These are phyloP conservation scores for Aspergillus fischeri DNA, from an alignment of 2,329 filamentous ascomycete genomes.

Conservation along the genomic window DNA sequence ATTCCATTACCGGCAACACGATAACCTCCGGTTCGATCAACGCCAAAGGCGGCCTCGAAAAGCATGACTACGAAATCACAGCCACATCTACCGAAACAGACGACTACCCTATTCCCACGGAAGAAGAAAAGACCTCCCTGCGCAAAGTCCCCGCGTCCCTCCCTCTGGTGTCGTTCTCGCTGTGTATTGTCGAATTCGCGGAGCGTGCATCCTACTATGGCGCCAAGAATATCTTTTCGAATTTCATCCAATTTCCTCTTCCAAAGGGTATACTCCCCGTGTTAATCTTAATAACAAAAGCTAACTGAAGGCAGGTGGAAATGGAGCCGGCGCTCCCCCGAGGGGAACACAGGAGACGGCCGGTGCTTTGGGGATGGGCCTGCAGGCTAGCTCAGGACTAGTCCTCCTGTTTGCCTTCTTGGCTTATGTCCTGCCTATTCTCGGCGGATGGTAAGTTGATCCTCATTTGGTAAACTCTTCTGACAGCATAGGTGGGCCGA, in stretches of 20 bases:
- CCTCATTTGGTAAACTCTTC: neutral
- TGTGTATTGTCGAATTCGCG: slow-evolving; percentile 58
- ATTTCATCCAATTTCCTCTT: slow-evolving; percentile 60
- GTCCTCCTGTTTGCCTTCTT: slow-evolving; percentile 48
- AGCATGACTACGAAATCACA: neutral
- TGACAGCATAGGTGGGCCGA: slow-evolving; percentile 17
- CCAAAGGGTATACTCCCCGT: slow-evolving; percentile 38
- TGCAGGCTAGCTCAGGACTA: slow-evolving; percentile 52
- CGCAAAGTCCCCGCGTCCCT: slow-evolving; percentile 50
- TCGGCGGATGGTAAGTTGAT: slow-evolving; percentile 26
- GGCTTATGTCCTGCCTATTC: slow-evolving; percentile 54
- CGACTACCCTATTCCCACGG: slow-evolving; percentile 40
- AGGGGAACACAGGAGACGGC: slow-evolving; percentile 43
- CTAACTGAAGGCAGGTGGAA: slow-evolving; percentile 25
- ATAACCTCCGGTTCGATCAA: neutral
- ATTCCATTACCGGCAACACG: neutral
- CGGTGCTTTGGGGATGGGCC: slow-evolving; percentile 58
- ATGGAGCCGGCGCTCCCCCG: slow-evolving; percentile 36
- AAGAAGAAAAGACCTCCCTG: slow-evolving; percentile 45
- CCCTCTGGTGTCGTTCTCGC: slow-evolving; percentile 51
- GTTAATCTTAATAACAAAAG: slow-evolving; percentile 17
- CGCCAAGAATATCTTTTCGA: slow-evolving; percentile 53
- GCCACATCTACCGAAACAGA: slow-evolving; percentile 2
- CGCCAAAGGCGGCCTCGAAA: neutral
- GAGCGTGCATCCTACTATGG: slow-evolving; percentile 61